Percentiles rank a stretch among this genome's conserved stretches.
Evolutionary conservation across 2,329 filamentous ascomycete genomes (phyloP).

Genomic region (Colletotrichum zoysiae): DNA sequence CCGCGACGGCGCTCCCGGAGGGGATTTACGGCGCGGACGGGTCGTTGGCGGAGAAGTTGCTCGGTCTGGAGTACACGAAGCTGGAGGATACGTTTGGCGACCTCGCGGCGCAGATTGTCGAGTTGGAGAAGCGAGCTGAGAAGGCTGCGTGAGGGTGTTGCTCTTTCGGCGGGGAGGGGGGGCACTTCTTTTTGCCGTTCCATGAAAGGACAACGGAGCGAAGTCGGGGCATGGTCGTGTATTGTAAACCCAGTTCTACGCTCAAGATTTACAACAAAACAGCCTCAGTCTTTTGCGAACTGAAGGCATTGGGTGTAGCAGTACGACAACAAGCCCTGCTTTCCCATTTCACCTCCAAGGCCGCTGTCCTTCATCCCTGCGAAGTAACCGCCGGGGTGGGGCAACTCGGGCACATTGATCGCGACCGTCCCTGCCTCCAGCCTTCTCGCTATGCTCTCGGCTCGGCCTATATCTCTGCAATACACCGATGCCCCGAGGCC

Average conservation of each 20-base stretch:
- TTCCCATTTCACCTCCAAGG: slow-evolving; percentile 51
- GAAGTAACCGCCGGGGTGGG: slow-evolving; percentile 50
- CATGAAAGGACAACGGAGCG: no score
- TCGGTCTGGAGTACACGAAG: slow-evolving; percentile 44
- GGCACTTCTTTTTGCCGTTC: background rate
- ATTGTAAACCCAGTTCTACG: background rate
- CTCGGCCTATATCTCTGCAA: slow-evolving; percentile 63
- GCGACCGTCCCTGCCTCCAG: slow-evolving; percentile 71
- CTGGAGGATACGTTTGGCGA: slow-evolving; percentile 44
- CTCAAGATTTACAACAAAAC: no score
- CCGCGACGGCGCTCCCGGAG: slow-evolving; percentile 38
- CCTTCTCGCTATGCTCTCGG: slow-evolving; percentile 63
- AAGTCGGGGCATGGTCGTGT: background rate
- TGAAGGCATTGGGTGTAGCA: slow-evolving; percentile 51
- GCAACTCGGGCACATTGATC: slow-evolving; percentile 62
- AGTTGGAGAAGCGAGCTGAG: slow-evolving; percentile 40
- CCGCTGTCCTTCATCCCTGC: slow-evolving; percentile 52
- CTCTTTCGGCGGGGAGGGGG: no score
- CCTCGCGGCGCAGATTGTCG: slow-evolving; percentile 42
- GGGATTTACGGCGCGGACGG: slow-evolving; percentile 42
- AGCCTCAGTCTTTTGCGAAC: slow-evolving; percentile 45
- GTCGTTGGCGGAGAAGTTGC: slow-evolving; percentile 41
- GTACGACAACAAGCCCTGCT: slow-evolving; percentile 50
- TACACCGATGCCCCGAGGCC: slow-evolving; percentile 71
- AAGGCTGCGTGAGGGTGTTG: background rate